phyloP scores from a whole-genome alignment of 2,329 filamentous ascomycete genomes.

The Microdochium paspali region DNA sequence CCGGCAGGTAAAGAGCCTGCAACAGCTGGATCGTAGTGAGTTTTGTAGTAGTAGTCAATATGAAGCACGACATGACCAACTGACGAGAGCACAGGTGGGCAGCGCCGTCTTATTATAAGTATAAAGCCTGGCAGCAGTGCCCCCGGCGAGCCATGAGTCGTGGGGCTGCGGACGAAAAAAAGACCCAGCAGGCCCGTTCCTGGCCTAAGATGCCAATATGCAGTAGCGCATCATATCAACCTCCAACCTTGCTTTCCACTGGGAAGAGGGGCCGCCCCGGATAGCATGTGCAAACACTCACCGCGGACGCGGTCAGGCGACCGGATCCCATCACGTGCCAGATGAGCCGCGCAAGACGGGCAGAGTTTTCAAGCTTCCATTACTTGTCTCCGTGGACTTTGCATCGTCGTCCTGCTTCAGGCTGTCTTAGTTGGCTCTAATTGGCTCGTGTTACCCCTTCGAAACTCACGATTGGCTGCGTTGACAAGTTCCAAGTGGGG shows the following conservation, averaged over 20 bases:
- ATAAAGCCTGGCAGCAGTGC: not conserved
- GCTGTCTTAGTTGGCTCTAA: not conserved
- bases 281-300: too few relatives aligned
- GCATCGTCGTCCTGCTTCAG: not conserved
- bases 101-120: not conserved
- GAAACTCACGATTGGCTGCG: not conserved
- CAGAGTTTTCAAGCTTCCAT: not conserved
- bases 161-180: not conserved
- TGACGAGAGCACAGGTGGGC: not conserved
- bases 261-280: too few relatives aligned
- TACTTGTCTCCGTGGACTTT: not conserved
- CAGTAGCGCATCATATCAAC: not conserved
- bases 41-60: too few relatives aligned
- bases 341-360: too few relatives aligned
- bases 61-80: too few relatives aligned
- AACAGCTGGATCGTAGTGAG: too few relatives aligned
- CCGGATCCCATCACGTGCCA: too few relatives aligned
- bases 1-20: too few relatives aligned
- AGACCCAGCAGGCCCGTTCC: not conserved
- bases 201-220: not conserved
- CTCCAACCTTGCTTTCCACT: too few relatives aligned
- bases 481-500: not conserved
- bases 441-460: not conserved
- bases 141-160: not conserved
- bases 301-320: too few relatives aligned